Conservation (phyloP, 176 grass and related monocot genomes). For the Cenchrus purpureus region DNA sequence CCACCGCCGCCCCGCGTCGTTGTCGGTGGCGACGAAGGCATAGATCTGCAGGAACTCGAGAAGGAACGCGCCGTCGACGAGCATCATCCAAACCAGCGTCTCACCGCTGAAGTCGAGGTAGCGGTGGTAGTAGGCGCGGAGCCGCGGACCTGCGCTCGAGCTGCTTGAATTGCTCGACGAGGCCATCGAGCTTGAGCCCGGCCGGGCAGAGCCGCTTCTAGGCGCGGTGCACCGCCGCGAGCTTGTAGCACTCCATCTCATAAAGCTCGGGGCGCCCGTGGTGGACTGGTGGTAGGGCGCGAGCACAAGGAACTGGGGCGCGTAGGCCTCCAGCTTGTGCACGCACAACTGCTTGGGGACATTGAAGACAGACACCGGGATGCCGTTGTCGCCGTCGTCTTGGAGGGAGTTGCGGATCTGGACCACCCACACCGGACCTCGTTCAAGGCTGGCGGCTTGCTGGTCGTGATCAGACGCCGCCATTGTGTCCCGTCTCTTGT, state of each 20-base stretch:
- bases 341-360: constrained; percentile 67
- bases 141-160: constrained; percentile 46
- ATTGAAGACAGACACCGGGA: constrained; percentile 80
- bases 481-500: constrained; percentile 10
- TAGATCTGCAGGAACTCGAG: constrained; percentile 85
- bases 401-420: constrained; percentile 65
- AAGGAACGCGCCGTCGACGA: constrained; percentile 82
- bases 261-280: constrained; percentile 80
- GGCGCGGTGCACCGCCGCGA: constrained; percentile 63
- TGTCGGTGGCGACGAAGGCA: neutral
- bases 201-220: constrained; percentile 53
- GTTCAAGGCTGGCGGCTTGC: constrained; percentile 37
- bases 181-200: constrained; percentile 44
- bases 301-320: constrained; percentile 66
- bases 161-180: constrained; percentile 61
- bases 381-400: constrained; percentile 56
- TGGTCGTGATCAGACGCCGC: constrained; percentile 3
- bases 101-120: constrained; percentile 85
- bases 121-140: constrained; percentile 81
- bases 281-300: constrained; percentile 62
- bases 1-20: neutral
- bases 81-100: constrained; percentile 91
- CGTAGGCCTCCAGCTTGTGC: constrained; percentile 70
- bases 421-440: constrained; percentile 74
- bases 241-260: constrained; percentile 92